Base-by-base conservation (phyloP, 768 basidiomycete genomes). In the Imleria badia region DNA sequence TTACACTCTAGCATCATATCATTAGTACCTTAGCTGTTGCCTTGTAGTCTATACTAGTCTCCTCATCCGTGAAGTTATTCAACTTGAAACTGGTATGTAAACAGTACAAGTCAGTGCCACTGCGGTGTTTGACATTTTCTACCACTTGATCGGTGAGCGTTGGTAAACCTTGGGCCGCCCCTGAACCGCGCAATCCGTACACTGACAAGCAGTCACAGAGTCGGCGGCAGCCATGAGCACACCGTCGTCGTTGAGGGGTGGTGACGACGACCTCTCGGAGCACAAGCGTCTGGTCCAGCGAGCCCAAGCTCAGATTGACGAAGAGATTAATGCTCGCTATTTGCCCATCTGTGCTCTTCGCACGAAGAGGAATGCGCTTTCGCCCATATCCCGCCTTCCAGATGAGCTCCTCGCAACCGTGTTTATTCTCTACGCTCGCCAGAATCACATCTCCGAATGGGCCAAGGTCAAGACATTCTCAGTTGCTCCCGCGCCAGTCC, bases 1-100 rank as follows among this genome's bases (percentile, higher is more conserved):
- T 46, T 33, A 20, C 20, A 15, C 17, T 38, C 6, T 34, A 2
- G 17, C 14, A 31, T 31, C 20, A 20, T 50, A 43, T n/a, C n/a
- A n/a, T n/a, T 23, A 11, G 42, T 57, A 45, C 15, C 11, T 30
- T 52, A 45, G 42, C 22, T 36, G 23, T 33, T 17, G 15, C 22
- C 33, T 56, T 41, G 46, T 61, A 45, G 46, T 61, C 34, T 47
- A 34, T n/a, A 23, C 15, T 34, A 48, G 30, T 33, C 12, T 51
- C 22, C 11, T 45, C 26, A 26, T 26, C 26, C 26, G 26, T 26
- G 26, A 6, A 26, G 3, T 6, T 26, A 26, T 3, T 26, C 26
- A 26, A n/a, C n/a, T n/a, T n/a, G n/a, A n/a, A 26, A 26, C 26
- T 26, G n/a, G n/a, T n/a, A n/a, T 26, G 26, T 26, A 3, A 26